A percentile compares a stretch with the other conserved stretches of the same genome.
Evolutionary conservation across 352 stramenopile genomes (phyloP).

Genomic region (Globisporangium splendens): DNA sequence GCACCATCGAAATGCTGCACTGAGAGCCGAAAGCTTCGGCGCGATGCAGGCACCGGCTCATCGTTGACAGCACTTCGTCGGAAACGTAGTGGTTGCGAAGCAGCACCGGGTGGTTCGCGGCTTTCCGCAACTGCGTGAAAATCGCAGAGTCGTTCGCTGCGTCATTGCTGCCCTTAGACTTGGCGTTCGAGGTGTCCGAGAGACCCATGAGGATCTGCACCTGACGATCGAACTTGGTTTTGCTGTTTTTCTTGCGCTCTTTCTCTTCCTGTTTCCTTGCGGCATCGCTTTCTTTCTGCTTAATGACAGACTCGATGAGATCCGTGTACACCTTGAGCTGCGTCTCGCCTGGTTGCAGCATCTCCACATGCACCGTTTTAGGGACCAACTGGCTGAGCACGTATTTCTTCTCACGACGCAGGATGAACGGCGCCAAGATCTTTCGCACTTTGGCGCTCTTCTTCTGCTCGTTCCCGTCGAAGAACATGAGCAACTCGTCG

Average conservation of each 20-base stretch:
- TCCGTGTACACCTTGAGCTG: conserved; percentile 89
- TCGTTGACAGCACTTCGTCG: conserved; percentile 69
- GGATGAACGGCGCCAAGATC: conserved; percentile 96
- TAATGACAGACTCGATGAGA: conserved; percentile 62
- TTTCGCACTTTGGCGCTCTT: conserved; percentile 86
- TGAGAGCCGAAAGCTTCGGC: conserved; percentile 84
- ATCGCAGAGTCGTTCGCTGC: conserved; percentile 52
- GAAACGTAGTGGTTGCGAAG: conserved; percentile 82
- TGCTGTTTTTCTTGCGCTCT: conserved; percentile 55
- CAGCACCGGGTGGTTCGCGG: conserved; percentile 96
- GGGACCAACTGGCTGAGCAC: conserved; percentile 91
- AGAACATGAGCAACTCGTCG: conserved; percentile 77
- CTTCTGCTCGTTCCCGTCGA: conserved; percentile 74
- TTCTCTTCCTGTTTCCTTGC: conserved; percentile 47
- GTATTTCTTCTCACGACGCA: conserved; percentile 94
- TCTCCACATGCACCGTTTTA: conserved; percentile 84
- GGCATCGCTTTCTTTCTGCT: conserved; percentile 46
- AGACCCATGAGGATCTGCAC: conserved; percentile 42
- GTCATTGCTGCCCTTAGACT: conserved; percentile 5
- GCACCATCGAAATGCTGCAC: conserved; percentile 80
- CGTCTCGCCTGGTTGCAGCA: conserved; percentile 68
- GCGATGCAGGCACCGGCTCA: conserved; percentile 80
- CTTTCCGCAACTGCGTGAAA: conserved; percentile 97
- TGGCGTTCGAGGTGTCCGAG: neutral
- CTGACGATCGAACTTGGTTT: conserved; percentile 38